Conservation (phyloP, 176 grass and related monocot genomes). For the Paspalum vaginatum region DNA sequence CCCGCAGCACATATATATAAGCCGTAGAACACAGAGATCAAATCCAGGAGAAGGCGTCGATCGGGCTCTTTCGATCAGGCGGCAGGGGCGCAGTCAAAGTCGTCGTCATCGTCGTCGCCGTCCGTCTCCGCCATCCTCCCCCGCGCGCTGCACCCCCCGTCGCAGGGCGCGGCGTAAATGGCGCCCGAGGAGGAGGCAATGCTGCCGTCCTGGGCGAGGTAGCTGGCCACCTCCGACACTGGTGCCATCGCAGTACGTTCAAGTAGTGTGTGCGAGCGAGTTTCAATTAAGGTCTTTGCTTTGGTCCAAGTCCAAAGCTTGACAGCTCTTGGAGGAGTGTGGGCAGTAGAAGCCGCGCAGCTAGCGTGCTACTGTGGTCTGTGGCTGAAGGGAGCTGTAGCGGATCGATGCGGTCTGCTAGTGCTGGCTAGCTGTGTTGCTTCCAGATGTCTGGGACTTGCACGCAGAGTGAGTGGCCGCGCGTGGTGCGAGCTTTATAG, state of each 20-base stretch:
- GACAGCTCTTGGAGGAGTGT: neutral
- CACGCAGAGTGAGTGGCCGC: constrained; percentile 38
- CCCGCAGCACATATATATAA: neutral
- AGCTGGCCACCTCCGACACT: constrained; percentile 14
- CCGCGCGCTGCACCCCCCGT: neutral
- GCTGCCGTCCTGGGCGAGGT: constrained; percentile 35
- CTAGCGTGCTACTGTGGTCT: neutral
- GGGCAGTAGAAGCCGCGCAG: neutral
- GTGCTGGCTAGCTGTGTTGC: constrained; percentile 24
- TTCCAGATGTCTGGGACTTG: constrained; percentile 21
- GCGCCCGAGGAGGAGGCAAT: constrained; percentile 42
- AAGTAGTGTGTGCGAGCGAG: neutral
- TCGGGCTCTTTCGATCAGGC: constrained; percentile 40
- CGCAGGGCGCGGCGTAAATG: constrained; percentile 37
- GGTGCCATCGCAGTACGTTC: constrained; percentile 41
- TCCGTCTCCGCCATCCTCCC: constrained; percentile 50
- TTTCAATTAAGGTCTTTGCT: no score
- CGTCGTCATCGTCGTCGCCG: constrained; percentile 62
- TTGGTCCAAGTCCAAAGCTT: neutral
- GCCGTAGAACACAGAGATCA: neutral
- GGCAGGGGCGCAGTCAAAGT: constrained; percentile 70
- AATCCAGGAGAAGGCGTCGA: neutral
- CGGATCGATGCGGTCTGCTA: constrained; percentile 17
- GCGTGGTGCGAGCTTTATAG: constrained; percentile 57
- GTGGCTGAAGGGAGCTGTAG: constrained; percentile 12